phyloP scores from a whole-genome alignment of 495 filamentous ascomycete genomes.

The Xylaria grammica region DNA sequence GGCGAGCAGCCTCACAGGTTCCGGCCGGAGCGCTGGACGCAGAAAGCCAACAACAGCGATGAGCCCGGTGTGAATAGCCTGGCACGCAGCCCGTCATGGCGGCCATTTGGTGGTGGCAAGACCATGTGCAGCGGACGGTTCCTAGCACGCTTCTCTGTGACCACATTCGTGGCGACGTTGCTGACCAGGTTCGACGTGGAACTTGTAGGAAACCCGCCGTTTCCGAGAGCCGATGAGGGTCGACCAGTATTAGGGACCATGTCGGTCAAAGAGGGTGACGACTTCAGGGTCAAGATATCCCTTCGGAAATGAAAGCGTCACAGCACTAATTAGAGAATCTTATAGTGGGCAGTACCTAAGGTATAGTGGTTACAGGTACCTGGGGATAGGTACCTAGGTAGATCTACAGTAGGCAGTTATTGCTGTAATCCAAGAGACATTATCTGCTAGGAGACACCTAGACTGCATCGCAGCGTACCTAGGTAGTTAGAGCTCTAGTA shows the following conservation, averaged over 20 bases:
- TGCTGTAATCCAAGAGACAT: no score
- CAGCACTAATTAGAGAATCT: no score
- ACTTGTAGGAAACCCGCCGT: conserved; percentile 15
- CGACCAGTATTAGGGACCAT: conserved; percentile 37
- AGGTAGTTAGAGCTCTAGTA: no score
- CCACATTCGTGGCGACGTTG: conserved; percentile 35
- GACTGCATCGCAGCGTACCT: no score
- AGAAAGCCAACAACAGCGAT: conserved; percentile 19
- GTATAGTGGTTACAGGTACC: no score
- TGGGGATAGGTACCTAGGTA: no score
- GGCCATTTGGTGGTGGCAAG: conserved; percentile 40
- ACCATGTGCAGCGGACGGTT: conserved; percentile 39
- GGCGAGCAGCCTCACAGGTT: conserved; percentile 24
- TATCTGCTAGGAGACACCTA: no score
- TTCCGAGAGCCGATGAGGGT: conserved; percentile 29
- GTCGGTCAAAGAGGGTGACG: conserved; percentile 25
- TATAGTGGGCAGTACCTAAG: no score
- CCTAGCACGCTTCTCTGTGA: conserved; percentile 27
- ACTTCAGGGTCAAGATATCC: conserved; percentile 24
- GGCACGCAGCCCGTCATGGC: conserved; percentile 27
- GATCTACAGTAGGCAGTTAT: no score
- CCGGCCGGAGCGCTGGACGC: conserved; percentile 33
- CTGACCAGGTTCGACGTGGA: conserved; percentile 31
- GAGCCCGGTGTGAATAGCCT: conserved; percentile 11
- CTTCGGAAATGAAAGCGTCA: conserved; percentile 10